Base-by-base conservation (phyloP, 805 yeast species). In the Saccharomycopsis vini region DNA sequence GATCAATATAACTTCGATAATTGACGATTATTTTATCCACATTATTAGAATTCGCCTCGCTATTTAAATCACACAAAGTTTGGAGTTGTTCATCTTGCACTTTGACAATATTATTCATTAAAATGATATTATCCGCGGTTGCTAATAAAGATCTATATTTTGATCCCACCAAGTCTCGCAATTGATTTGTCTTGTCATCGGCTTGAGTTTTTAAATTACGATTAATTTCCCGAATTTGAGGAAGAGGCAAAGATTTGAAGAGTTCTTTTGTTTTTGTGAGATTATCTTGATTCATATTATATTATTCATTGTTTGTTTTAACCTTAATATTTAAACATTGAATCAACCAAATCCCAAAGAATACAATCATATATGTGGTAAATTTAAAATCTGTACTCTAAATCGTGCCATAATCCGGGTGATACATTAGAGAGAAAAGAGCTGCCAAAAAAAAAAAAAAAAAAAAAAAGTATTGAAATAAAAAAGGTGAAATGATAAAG, bases 61-160 rank as follows among this genome's bases (percentile, higher is more conserved):
- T 32, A 21, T 47, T 40, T 20, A 48, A 40, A 29, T 48, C 51
- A 22, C 44, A 38, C 9, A 48, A 33, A 10, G 18, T 16, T 6
- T 39, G 33, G 15, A 48, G 26, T 19, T 35, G 18, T 10, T 38
- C 22, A 40, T 48, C 51, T 24, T 48, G 51, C 6, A 34, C 36
- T 24, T 45, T 44, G 3, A 40, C 47, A 4, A 33, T 31, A n/a
- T 22, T 36, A 24, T 48, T 42, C 51, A 48, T 48, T 13, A 34
- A 18, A n/a, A 48, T 43, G 30, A 48, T 43, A 24, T 41, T 45
- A 10, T 48, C 51, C 5, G 51, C 51, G 2, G 51, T 48, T 10
- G 42, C 20, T n/a, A 48, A 37, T 4, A 48, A 29, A 7, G 46
- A 39, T 16, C 51, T 33, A 33, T 48, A 48, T 32, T 48, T 48